These are phyloP conservation scores for Graphium sp. DNA, from an alignment of 2,329 filamentous ascomycete genomes.

Conservation along the genomic window DNA sequence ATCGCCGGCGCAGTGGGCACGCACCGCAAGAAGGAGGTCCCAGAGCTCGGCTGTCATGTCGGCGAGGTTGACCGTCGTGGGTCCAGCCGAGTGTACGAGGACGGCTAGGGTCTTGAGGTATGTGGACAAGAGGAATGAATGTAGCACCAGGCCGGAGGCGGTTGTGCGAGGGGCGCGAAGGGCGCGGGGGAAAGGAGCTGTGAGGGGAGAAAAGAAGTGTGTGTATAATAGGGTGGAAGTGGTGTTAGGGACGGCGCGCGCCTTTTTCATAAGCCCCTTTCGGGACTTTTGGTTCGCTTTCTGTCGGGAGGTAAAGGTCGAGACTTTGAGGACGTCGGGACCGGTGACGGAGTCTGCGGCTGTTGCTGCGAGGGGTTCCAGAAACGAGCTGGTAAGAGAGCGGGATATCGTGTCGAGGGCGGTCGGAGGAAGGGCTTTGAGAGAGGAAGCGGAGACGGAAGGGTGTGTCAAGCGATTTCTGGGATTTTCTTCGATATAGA, in stretches of 20 bases:
- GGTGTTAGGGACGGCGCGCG: conserved; percentile 53
- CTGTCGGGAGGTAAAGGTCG: conserved; percentile 53
- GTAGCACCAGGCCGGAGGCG: conserved; percentile 45
- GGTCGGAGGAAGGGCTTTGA: conserved; percentile 35
- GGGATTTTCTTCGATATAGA: conserved; percentile 36
- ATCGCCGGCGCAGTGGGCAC: conserved; percentile 42
- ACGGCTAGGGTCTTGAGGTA: conserved; percentile 79
- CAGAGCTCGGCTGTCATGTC: conserved; percentile 76
- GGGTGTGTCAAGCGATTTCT: conserved; percentile 8
- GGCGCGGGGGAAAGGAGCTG: conserved; percentile 60
- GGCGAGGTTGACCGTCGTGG: conserved; percentile 57
- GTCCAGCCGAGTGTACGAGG: conserved; percentile 67
- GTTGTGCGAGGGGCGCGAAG: conserved; percentile 22
- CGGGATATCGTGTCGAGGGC: conserved; percentile 53
- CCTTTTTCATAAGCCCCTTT: too few relatives aligned
- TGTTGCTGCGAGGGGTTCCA: conserved; percentile 65
- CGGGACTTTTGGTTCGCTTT: conserved; percentile 15
- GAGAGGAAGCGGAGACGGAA: conserved; percentile 15
- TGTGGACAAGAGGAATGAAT: conserved; percentile 58
- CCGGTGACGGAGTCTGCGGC: conserved; percentile 69
- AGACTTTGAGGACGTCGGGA: conserved; percentile 72
- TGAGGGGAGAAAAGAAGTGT: conserved; percentile 75
- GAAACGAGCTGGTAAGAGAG: conserved; percentile 52
- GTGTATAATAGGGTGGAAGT: conserved; percentile 60
- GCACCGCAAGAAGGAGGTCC: conserved; percentile 59